Percentiles rank a stretch among this genome's conserved stretches.
These are phyloP conservation scores for Tricholomella constricta DNA, from an alignment of 768 basidiomycete genomes.

Conservation along the genomic window DNA sequence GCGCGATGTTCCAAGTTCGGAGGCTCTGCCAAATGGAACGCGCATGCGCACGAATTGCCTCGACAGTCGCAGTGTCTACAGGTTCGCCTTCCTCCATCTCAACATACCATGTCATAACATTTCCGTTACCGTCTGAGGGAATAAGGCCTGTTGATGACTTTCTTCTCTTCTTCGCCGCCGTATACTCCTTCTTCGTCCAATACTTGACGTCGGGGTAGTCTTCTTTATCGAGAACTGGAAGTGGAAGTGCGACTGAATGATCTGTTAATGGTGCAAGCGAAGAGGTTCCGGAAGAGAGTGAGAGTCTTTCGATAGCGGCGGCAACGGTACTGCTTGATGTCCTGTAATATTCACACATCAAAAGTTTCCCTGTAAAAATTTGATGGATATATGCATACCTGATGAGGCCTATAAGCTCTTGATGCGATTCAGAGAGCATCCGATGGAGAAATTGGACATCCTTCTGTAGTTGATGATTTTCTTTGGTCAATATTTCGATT, in stretches of 20 bases:
- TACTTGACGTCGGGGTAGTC: not conserved
- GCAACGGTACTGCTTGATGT: not conserved
- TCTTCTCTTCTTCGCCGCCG: conserved; percentile 1
- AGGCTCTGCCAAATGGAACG: not conserved
- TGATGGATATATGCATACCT: not conserved
- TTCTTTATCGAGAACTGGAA: not conserved
- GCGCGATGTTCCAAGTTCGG: not conserved
- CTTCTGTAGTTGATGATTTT: not conserved
- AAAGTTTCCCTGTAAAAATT: not conserved
- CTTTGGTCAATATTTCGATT: not conserved
- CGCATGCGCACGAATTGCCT: not conserved
- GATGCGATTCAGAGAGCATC: not conserved
- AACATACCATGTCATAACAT: conserved; percentile 6
- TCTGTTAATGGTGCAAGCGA: not conserved
- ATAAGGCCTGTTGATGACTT: not conserved
- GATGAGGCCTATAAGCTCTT: not conserved
- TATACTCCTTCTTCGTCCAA: not conserved
- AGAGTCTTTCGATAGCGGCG: not conserved
- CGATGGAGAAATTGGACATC: not conserved
- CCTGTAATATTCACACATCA: not conserved
- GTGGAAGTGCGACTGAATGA: not conserved
- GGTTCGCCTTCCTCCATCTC: conserved; percentile 1
- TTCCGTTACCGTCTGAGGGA: not conserved
- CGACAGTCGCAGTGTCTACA: not conserved
- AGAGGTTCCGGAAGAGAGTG: not conserved